Percentiles rank a stretch among this genome's conserved stretches.
phyloP scores from a whole-genome alignment of 2,329 filamentous ascomycete species.

The Pestalotiopsis sp. region DNA sequence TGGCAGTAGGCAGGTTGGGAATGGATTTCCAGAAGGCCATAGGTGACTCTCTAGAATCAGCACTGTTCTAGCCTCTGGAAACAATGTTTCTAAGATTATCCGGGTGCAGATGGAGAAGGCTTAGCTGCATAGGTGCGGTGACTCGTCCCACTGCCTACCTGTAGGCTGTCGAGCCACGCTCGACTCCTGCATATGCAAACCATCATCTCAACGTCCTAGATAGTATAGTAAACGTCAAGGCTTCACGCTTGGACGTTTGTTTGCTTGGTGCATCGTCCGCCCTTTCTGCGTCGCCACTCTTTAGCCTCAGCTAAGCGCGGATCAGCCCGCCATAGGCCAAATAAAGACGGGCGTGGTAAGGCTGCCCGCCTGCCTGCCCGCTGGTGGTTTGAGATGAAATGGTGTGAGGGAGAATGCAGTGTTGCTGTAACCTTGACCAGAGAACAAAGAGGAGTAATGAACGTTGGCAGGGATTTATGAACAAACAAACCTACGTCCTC shows the following conservation, averaged over 20 bases:
- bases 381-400: conserved; percentile 1
- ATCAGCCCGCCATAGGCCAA: not conserved
- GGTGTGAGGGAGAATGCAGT: not conserved
- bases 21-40: no score
- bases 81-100: not conserved
- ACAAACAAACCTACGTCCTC: no score
- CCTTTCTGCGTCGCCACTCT: not conserved
- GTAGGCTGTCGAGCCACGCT: not conserved
- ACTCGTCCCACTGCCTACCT: not conserved
- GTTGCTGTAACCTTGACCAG: not conserved
- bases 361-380: not conserved
- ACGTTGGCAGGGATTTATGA: not conserved
- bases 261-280: not conserved
- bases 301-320: conserved; percentile 3
- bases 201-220: not conserved
- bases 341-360: not conserved
- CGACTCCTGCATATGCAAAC: conserved; percentile 2
- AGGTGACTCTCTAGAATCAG: not conserved
- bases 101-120: not conserved
- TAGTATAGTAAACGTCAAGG: not conserved
- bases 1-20: no score
- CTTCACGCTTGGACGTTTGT: not conserved
- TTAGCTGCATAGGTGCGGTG: not conserved
- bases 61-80: not conserved
- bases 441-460: not conserved